Evolutionary conservation across 768 basidiomycete species (phyloP), one percentile per base, ranked within the genome.

Genomic region (Kwoniella mangroviensis): DNA sequence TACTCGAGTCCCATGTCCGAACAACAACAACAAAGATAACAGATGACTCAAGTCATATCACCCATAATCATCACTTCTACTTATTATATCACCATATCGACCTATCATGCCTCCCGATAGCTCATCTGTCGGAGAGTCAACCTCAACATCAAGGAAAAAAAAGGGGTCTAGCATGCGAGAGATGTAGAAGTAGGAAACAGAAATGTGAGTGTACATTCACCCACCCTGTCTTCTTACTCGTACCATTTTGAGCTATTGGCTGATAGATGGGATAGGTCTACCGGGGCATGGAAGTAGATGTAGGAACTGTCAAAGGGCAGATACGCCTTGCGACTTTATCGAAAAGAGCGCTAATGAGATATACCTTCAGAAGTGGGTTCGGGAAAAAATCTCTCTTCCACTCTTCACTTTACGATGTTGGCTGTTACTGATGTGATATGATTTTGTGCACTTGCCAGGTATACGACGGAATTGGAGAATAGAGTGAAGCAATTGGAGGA

Each of bases 251-350:
- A 34, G 34, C 34, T 34, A 34, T 34, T 34, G 34, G 34, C 34
- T 34, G 21, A 13, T 22, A 15, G 17, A 21, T 41, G 21, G 11
- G 13, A 34, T 21, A 64, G 63, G 63, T 26, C 21, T 64, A 21
- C 63, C 63, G 28, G 63, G 63, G 13, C 28, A 40, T 21, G 63
- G 28, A n/a, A 64, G 63, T 54, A 45, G 63, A 22, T 64, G 63
- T 54, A 52, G 63, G 26, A 64, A 64, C 34, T 64, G 63, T 53
- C 63, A 64, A 19, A 24, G 45, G n/a, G 63, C 63, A 13, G 63
- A 64, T 34, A 40, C 22, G 17, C 13, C 13, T 34, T 64, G 63
- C 63, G 45, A 52, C 13, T 52, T 53, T 22, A 42, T 64, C 21
- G 63, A 64, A 28, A 64, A 53, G 49, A 45, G 41, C 41, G 15